phyloP scores from a whole-genome alignment of 257 asterid species.

The Capsicum rhomboideum region DNA sequence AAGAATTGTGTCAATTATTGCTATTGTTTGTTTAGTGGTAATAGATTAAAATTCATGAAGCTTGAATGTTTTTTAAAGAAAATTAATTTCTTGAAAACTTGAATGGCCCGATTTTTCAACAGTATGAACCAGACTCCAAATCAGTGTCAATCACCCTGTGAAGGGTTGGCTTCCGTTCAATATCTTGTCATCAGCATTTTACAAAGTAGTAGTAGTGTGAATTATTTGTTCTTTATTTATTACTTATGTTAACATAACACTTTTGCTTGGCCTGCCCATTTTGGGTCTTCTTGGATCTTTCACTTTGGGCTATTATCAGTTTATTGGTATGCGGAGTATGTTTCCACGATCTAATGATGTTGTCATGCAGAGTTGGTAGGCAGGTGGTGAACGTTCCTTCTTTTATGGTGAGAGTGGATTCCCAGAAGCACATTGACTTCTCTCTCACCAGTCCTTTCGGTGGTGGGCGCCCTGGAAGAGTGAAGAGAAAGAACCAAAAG shows the following conservation, averaged over 20 bases:
- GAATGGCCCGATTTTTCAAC: too few species aligned
- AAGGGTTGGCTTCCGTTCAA: not conserved
- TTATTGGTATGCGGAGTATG: not conserved
- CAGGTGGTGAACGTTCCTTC: conserved; percentile 68
- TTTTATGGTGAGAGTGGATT: conserved; percentile 32
- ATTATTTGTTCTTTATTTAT: not conserved
- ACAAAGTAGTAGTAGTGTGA: not conserved
- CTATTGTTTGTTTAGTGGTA: too few species aligned
- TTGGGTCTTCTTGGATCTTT: not conserved
- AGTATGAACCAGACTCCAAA: too few species aligned
- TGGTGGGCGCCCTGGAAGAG: conserved; percentile 63
- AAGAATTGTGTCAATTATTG: not conserved
- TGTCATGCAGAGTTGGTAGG: conserved; percentile 46
- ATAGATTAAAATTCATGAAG: too few species aligned
- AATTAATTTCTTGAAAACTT: too few species aligned
- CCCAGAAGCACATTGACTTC: too few species aligned
- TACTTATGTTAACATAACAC: not conserved
- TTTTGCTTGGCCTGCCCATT: not conserved
- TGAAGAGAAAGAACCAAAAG: conserved; percentile 56
- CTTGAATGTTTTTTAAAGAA: too few species aligned
- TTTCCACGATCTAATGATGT: not conserved
- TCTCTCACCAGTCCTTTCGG: conserved; percentile 53
- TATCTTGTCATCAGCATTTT: not conserved
- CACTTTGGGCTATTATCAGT: not conserved
- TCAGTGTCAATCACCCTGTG: not conserved